Percentiles rank a stretch among this genome's conserved stretches.
phyloP scores from a whole-genome alignment of 1,284 basidiomycete genomes.

The Fomitiporia mediterranea region DNA sequence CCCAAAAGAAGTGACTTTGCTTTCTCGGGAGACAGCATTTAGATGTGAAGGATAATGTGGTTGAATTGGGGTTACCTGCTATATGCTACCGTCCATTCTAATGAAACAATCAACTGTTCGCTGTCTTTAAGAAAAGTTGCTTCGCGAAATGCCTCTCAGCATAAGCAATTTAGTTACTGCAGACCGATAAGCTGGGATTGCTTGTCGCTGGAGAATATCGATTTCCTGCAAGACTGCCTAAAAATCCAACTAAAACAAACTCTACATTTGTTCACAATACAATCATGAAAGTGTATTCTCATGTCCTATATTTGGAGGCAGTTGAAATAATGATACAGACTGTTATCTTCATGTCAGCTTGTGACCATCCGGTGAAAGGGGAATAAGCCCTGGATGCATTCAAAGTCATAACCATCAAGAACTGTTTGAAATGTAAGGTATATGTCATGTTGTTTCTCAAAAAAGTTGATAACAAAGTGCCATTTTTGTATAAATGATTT shows the following conservation, averaged over 20 bases:
- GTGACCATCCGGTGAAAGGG: slow-evolving; percentile 53
- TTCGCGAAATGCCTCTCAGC: no score
- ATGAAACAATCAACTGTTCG: no score
- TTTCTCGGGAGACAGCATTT: no score
- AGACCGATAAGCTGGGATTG: no score
- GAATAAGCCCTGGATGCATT: slow-evolving; percentile 77
- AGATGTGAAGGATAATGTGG: no score
- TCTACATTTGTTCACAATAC: slow-evolving; percentile 67
- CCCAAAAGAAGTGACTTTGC: no score
- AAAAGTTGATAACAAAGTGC: slow-evolving; percentile 57
- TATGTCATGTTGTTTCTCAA: not conserved
- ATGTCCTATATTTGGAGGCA: slow-evolving; percentile 72
- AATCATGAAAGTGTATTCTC: slow-evolving; percentile 81
- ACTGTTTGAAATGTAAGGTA: slow-evolving; percentile 61
- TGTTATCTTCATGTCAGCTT: not conserved
- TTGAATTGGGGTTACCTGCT: no score
- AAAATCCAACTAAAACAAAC: slow-evolving; percentile 43
- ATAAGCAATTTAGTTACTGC: no score
- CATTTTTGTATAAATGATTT: slow-evolving; percentile 68
- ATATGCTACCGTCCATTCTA: no score
- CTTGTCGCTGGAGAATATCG: no score
- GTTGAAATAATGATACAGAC: not conserved
- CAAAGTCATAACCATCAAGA: slow-evolving; percentile 64
- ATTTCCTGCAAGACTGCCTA: slow-evolving; percentile 31
- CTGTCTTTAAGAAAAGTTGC: no score